A percentile compares a stretch with the other conserved stretches of the same genome.
Conservation (phyloP, 768 basidiomycete species). For the Sistotremastrum suecicum region DNA sequence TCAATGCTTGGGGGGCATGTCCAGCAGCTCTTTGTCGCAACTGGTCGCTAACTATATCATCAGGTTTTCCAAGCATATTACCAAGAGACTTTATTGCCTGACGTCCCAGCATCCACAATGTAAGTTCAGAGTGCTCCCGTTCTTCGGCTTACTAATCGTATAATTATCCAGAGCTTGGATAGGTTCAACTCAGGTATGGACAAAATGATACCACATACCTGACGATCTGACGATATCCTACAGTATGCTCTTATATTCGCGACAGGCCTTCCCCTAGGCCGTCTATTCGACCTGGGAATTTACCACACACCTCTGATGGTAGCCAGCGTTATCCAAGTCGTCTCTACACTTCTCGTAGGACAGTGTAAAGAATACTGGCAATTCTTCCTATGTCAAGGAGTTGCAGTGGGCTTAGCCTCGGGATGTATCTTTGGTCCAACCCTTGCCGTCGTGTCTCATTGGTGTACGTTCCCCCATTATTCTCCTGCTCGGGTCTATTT, state of each 20-base stretch:
- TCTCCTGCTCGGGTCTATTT: too few relatives aligned
- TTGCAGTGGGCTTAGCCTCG: constrained; percentile 44
- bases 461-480: constrained; percentile 23
- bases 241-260: constrained; percentile 53
- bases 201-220: background rate
- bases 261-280: constrained; percentile 48
- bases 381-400: constrained; percentile 60
- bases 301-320: constrained; percentile 35
- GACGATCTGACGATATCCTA: background rate
- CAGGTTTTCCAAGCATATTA: constrained; percentile 69
- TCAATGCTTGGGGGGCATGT: constrained; percentile 64
- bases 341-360: constrained; percentile 48
- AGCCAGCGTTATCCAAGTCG: constrained; percentile 36
- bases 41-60: background rate
- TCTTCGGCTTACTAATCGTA: constrained; percentile 2
- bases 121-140: constrained; percentile 16
- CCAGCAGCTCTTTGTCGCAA: background rate
- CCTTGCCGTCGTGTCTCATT: constrained; percentile 48
- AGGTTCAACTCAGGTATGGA: constrained; percentile 51
- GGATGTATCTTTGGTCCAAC: constrained; percentile 26
- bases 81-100: constrained; percentile 32
- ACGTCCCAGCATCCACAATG: constrained; percentile 50
- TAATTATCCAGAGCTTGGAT: constrained; percentile 56
- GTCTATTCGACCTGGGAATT: constrained; percentile 62
- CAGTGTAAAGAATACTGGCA: constrained; percentile 70